Percentiles rank a stretch among this genome's conserved stretches.
Evolutionary conservation across 441 rosid species (phyloP).

Genomic region (Adansonia rubrostipa): DNA sequence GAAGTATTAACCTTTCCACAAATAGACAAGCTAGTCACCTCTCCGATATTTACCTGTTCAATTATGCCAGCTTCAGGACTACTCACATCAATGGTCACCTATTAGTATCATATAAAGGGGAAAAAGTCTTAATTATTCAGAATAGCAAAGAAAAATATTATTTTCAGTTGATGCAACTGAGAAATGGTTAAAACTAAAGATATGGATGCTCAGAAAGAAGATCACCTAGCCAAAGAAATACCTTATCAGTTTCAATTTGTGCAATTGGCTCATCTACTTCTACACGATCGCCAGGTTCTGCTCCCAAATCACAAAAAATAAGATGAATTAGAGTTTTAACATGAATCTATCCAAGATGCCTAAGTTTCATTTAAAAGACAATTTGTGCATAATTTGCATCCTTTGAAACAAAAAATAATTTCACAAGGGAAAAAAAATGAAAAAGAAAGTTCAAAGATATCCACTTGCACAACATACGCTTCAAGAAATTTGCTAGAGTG

Average conservation of each 20-base stretch:
- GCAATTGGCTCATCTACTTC: constrained; percentile 60
- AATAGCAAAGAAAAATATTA: not conserved
- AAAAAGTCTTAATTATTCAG: not conserved
- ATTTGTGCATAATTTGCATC: constrained; percentile 3
- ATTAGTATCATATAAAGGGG: constrained; percentile 1
- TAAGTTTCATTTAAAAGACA: not conserved
- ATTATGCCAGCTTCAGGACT: constrained; percentile 50
- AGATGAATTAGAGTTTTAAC: constrained; percentile 3
- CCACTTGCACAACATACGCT: constrained; percentile 43
- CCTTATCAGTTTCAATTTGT: constrained; percentile 67
- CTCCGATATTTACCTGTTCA: constrained; percentile 39
- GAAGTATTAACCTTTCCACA: not conserved
- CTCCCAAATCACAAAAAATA: constrained; percentile 27
- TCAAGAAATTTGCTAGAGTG: constrained; percentile 49
- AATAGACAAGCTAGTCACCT: not conserved
- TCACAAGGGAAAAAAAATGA: not conserved
- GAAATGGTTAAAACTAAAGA: not conserved
- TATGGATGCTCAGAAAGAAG: not conserved
- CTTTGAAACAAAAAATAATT: not conserved
- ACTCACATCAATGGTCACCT: constrained; percentile 54
- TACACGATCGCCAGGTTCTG: constrained; percentile 62
- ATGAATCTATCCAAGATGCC: not conserved
- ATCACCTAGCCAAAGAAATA: constrained; percentile 24
- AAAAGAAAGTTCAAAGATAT: constrained; percentile 5
- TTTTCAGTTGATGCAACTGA: not conserved